Conservation (phyloP, 345 rosid species). For the Euphorbia peplus region DNA sequence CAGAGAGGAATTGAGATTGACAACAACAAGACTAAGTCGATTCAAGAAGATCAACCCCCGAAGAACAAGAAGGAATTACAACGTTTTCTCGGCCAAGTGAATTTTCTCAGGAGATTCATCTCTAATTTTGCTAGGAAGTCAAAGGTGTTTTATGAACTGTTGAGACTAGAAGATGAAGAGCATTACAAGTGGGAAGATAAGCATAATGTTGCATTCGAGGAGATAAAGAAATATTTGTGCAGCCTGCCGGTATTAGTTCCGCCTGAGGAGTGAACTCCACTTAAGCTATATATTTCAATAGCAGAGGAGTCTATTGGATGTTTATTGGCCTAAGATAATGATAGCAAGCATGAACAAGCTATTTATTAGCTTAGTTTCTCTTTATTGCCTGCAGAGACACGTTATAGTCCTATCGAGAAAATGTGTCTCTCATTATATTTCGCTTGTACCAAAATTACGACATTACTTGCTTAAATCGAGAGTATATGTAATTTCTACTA, state of each 20-base stretch:
- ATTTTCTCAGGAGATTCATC: constrained; percentile 3
- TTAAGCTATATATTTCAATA: neutral
- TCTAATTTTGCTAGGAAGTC: neutral
- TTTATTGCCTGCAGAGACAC: too few species aligned
- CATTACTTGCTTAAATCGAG: neutral
- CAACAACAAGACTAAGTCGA: too few species aligned
- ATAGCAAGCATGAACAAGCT: neutral
- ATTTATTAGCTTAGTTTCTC: too few species aligned
- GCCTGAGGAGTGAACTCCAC: neutral
- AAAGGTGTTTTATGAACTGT: neutral
- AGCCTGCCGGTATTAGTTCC: neutral
- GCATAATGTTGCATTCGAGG: neutral
- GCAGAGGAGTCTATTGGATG: too few species aligned
- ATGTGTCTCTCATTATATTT: neutral
- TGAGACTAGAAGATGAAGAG: neutral
- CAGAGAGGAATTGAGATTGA: too few species aligned
- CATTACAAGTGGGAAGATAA: too few species aligned
- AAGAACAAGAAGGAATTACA: neutral
- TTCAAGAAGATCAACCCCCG: too few species aligned
- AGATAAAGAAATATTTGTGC: neutral
- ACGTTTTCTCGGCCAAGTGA: neutral
- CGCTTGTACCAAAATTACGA: neutral
- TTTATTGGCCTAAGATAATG: too few species aligned
- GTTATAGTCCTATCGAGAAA: too few species aligned
- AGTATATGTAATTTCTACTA: neutral